Base-by-base conservation (phyloP, 2,329 filamentous ascomycete species). In the Cladobotryum mycophilum region DNA sequence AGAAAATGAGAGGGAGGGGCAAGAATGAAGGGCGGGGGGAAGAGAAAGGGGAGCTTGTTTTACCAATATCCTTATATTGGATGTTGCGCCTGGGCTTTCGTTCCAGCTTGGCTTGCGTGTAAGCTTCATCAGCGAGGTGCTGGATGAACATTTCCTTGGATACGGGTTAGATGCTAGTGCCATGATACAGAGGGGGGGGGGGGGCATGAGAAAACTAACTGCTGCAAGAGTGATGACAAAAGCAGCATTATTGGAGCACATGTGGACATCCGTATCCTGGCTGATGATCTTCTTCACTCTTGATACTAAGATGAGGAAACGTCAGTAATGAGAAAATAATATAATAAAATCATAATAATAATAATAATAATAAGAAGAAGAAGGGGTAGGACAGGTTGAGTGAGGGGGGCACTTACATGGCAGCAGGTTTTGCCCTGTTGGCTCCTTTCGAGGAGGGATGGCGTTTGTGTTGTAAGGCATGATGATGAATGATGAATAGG, bases 271-370 rank as follows among this genome's bases (percentile, higher is more conserved):
- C 41, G 88, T 83, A 68, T 99, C 93, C 52, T 89, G 80, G 45
- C 83, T 80, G 54, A 99, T 89, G 65, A 99, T 96, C 72, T 95
- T 96, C 72, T 96, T 96, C 53, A 99, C 89, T 61, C 93, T 83
- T 15, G 93, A 88, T 50, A 97, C 93, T 97, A 56, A 17, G 34
- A 25, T 14, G 9, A 2, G n/a, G n/a, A 13, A 12, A 37, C 46
- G 45, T 53, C 2, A 30, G 17, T 6, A 20, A 48, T 44, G 43
- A 42, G 30, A 40, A 38, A 15, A 13, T 44, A 12, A 40, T n/a
- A 17, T 48, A 42, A n/a, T n/a, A n/a, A n/a, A n/a, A n/a, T n/a
- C n/a, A n/a, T n/a, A n/a, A n/a, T n/a, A n/a, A n/a, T n/a, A n/a
- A n/a, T n/a, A n/a, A n/a, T n/a, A n/a, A n/a, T n/a, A n/a, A n/a